Conservation (phyloP, 805 yeast species). For the Myxozyma kluyveri region DNA sequence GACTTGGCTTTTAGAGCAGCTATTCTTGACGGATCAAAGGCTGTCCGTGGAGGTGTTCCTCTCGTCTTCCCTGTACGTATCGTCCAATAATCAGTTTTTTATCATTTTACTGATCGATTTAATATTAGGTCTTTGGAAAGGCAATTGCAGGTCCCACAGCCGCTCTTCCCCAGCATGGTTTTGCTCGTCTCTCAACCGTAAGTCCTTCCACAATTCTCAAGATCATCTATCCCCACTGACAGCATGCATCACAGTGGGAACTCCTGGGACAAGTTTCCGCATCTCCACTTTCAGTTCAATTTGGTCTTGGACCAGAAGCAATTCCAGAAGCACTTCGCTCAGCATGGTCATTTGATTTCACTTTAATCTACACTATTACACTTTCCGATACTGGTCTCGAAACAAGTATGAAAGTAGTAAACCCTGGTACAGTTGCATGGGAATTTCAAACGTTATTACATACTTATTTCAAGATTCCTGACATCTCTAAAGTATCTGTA, state of each 20-base stretch:
- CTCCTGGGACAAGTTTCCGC: conserved; percentile 79
- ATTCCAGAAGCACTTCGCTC: conserved; percentile 59
- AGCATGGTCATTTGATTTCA: conserved; percentile 71
- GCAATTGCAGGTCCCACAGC: conserved; percentile 56
- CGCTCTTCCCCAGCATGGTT: conserved; percentile 90
- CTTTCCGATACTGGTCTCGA: conserved; percentile 57
- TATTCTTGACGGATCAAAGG: conserved; percentile 82
- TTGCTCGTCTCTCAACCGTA: conserved; percentile 73
- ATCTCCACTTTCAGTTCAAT: conserved; percentile 76
- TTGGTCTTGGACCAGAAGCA: conserved; percentile 84
- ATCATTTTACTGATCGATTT: neutral
- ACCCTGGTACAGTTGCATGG: conserved; percentile 61
- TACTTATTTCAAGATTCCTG: conserved; percentile 73
- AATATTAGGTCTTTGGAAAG: conserved; percentile 54
- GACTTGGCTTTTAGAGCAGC: conserved; percentile 50
- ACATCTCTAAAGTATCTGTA: conserved; percentile 73
- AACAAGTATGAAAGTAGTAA: conserved; percentile 73
- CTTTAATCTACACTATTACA: conserved; percentile 66
- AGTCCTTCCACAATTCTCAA: neutral
- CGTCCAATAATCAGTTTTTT: neutral
- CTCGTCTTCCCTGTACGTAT: conserved; percentile 74
- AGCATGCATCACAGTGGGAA: conserved; percentile 59
- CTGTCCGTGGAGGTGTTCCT: conserved; percentile 97
- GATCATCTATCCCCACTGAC: neutral
- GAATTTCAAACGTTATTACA: conserved; percentile 95